Conservation (phyloP, 495 filamentous ascomycete genomes). For the Terfezia boudieri region DNA sequence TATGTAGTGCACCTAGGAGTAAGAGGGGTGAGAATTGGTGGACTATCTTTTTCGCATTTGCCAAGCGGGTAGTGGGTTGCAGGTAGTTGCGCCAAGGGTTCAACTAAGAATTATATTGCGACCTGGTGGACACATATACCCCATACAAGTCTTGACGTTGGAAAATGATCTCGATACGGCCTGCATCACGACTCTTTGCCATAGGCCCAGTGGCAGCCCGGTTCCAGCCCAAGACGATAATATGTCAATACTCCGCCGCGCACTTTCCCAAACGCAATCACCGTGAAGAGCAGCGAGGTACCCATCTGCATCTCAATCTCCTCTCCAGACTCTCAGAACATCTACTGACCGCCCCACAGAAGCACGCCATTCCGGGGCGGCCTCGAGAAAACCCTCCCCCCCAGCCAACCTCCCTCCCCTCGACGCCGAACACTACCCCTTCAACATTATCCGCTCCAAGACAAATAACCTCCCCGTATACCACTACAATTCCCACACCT, state of each 20-base stretch:
- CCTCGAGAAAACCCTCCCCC: no score
- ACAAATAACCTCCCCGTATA: slow-evolving; percentile 66
- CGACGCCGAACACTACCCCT: slow-evolving; percentile 26
- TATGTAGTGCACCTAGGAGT: neutral
- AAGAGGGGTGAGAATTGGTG: neutral
- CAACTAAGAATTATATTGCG: neutral
- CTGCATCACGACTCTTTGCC: neutral
- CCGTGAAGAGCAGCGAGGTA: neutral
- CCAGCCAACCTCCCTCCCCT: neutral
- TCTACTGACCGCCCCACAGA: slow-evolving; percentile 3
- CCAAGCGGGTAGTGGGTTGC: slow-evolving; percentile 3
- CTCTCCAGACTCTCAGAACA: neutral
- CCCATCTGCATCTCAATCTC: neutral
- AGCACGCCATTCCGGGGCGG: no score
- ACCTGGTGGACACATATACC: neutral
- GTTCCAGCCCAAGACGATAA: neutral
- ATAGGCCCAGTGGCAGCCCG: neutral
- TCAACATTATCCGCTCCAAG: slow-evolving; percentile 48
- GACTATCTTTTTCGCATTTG: neutral
- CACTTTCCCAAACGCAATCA: neutral
- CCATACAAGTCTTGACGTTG: neutral
- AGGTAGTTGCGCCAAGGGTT: neutral
- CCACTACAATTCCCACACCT: slow-evolving; percentile 43
- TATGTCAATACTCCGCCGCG: neutral
- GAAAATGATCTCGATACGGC: neutral